phyloP scores from a whole-genome alignment of 2,329 filamentous ascomycete genomes.

The Nemania serpens region DNA sequence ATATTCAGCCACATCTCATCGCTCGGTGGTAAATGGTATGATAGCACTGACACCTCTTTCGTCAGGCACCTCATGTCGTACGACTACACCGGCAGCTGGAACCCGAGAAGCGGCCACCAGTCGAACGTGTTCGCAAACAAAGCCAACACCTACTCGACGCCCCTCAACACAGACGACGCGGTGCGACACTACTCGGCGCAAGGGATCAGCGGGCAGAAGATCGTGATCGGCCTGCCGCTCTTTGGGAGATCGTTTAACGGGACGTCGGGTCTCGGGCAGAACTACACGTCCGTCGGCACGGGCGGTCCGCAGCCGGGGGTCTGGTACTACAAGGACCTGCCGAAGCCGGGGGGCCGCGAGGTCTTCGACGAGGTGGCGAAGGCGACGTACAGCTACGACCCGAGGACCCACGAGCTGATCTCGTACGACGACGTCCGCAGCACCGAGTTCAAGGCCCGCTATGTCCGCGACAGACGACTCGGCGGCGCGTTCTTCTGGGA shows the following conservation, averaged over 20 bases:
- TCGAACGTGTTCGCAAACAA: slow-evolving; percentile 67
- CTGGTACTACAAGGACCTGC: slow-evolving; percentile 71
- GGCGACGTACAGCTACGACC: slow-evolving; percentile 75
- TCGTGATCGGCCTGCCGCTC: slow-evolving; percentile 76
- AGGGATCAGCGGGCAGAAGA: slow-evolving; percentile 65
- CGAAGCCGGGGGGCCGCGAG: slow-evolving; percentile 61
- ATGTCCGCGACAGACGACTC: slow-evolving; percentile 62
- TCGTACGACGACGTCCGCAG: slow-evolving; percentile 69
- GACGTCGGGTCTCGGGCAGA: slow-evolving; percentile 68
- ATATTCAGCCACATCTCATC: neutral
- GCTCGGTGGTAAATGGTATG: neutral
- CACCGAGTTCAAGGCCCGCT: slow-evolving; percentile 64
- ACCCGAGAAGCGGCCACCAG: slow-evolving; percentile 65
- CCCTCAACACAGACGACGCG: slow-evolving; percentile 70
- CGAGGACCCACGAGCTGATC: slow-evolving; percentile 62
- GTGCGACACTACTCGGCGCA: slow-evolving; percentile 64
- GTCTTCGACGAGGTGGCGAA: slow-evolving; percentile 60
- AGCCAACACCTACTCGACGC: slow-evolving; percentile 61
- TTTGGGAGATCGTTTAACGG: slow-evolving; percentile 77
- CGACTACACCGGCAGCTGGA: slow-evolving; percentile 73
- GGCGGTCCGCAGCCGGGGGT: slow-evolving; percentile 62
- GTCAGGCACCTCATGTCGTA: slow-evolving; percentile 67
- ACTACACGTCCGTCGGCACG: slow-evolving; percentile 66
- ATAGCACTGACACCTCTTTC: neutral
- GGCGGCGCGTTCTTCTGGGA: slow-evolving; percentile 89